Conservation (phyloP, 2,329 filamentous ascomycete species). For the Xylariaceae sp. region DNA sequence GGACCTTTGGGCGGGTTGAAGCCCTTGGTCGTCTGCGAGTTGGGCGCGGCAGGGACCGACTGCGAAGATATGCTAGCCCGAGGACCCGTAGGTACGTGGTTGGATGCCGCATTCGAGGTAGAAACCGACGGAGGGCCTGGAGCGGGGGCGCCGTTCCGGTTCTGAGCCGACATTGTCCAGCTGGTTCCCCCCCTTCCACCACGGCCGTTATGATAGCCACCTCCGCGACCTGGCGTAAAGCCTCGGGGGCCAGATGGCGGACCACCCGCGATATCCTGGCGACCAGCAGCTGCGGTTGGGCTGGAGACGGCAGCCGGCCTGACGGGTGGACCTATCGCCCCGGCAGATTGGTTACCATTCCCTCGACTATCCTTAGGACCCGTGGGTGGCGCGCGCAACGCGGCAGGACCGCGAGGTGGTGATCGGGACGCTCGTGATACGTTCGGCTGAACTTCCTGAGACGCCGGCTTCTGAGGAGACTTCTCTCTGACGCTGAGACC, state of each 20-base stretch:
- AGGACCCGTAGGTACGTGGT: slow-evolving; percentile 28
- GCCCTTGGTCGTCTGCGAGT: slow-evolving; percentile 35
- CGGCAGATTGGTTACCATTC: slow-evolving; percentile 26
- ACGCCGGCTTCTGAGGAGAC: slow-evolving; percentile 25
- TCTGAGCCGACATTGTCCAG: slow-evolving; percentile 34
- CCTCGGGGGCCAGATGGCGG: slow-evolving; percentile 52
- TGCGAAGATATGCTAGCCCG: slow-evolving; percentile 27
- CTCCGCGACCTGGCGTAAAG: slow-evolving; percentile 44
- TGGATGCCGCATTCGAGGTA: slow-evolving; percentile 23
- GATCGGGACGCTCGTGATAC: slow-evolving; percentile 33
- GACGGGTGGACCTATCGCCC: slow-evolving; percentile 29
- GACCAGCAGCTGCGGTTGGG: slow-evolving; percentile 17
- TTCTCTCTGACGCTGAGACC: slow-evolving; percentile 21
- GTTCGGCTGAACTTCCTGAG: too few species aligned
- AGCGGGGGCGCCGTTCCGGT: slow-evolving; percentile 25
- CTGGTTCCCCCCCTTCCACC: slow-evolving; percentile 41
- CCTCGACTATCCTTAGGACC: slow-evolving; percentile 38
- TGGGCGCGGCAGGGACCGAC: slow-evolving; percentile 35
- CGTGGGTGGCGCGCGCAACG: slow-evolving; percentile 46
- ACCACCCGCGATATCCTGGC: slow-evolving; percentile 36
- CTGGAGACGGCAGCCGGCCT: slow-evolving; percentile 25
- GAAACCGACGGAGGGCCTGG: slow-evolving; percentile 34
- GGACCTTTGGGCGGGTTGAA: slow-evolving; percentile 57
- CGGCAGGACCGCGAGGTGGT: slow-evolving; percentile 51
- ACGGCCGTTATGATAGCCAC: slow-evolving; percentile 36